Percentiles rank a stretch among this genome's conserved stretches.
phyloP scores from a whole-genome alignment of 148 eudicot species.

The Chenopodium album region DNA sequence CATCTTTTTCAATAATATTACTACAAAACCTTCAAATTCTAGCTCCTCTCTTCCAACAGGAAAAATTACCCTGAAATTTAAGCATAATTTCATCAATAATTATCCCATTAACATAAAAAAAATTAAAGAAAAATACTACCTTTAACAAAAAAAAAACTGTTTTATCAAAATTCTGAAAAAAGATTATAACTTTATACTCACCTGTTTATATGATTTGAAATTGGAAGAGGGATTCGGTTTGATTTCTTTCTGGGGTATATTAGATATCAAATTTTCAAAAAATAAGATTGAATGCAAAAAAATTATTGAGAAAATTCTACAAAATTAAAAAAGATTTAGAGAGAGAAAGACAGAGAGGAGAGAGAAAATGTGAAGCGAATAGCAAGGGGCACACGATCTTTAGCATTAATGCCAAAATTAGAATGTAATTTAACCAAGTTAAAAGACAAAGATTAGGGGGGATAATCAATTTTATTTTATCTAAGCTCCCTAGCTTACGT shows the following conservation, averaged over 20 bases:
- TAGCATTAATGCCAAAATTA: constrained; percentile 13
- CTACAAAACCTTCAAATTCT: constrained; percentile 1
- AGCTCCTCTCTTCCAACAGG: background rate
- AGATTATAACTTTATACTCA: constrained; percentile 15
- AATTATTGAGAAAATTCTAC: background rate
- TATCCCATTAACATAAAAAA: background rate
- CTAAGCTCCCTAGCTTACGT: no score
- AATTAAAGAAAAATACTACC: background rate
- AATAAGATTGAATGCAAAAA: background rate
- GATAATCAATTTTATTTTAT: no score
- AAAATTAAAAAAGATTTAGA: background rate
- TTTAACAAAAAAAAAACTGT: background rate
- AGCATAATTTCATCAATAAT: background rate
- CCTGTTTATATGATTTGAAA: background rate
- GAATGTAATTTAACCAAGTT: background rate
- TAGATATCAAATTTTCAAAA: no score
- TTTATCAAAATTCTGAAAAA: background rate
- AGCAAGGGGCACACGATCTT: constrained; percentile 21
- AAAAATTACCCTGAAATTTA: background rate
- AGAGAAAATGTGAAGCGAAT: background rate
- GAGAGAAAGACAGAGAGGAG: background rate
- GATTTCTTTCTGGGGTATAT: no score
- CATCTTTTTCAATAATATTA: constrained; percentile 5
- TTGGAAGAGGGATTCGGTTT: background rate
- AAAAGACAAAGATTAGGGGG: background rate